A percentile compares a stretch with the other conserved stretches of the same genome.
Evolutionary conservation across 148 eudicot species (phyloP).

Genomic region (Vaccinium corymbosum): DNA sequence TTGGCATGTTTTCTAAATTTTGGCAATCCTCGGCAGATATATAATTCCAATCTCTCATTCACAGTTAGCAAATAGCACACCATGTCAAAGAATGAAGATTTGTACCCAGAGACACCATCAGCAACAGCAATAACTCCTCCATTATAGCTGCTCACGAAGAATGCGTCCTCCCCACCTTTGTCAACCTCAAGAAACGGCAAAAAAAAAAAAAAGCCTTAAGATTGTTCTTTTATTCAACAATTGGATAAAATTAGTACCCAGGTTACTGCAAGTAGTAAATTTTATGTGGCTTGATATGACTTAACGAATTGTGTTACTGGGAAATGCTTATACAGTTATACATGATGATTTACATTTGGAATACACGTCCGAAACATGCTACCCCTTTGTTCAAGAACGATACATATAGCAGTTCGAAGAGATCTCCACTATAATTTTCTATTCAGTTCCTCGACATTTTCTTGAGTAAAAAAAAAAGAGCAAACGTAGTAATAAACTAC

Average conservation of each 20-base stretch:
- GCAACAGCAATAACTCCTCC: slow-evolving; percentile 91
- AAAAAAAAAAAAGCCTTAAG: background rate
- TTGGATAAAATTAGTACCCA: background rate
- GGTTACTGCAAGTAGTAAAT: background rate
- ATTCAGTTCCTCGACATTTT: background rate
- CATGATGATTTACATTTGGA: background rate
- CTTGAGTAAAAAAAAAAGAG: background rate
- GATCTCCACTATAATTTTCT: background rate
- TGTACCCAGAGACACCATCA: slow-evolving; percentile 97
- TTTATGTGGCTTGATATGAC: background rate
- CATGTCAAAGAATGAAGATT: background rate
- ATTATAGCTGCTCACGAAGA: slow-evolving; percentile 59
- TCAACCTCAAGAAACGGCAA: slow-evolving; percentile 48
- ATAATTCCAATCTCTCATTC: background rate
- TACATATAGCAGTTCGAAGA: background rate
- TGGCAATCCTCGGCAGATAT: background rate
- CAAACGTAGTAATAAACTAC: background rate
- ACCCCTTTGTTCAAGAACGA: background rate
- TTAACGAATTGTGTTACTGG: background rate
- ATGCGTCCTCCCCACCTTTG: slow-evolving; percentile 95
- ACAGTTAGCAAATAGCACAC: background rate
- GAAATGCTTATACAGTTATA: background rate
- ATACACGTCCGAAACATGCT: background rate
- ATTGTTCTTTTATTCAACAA: background rate
- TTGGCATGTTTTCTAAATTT: background rate